Conservation (phyloP, 208 protist genomes). For the Phytomonas sp. region DNA sequence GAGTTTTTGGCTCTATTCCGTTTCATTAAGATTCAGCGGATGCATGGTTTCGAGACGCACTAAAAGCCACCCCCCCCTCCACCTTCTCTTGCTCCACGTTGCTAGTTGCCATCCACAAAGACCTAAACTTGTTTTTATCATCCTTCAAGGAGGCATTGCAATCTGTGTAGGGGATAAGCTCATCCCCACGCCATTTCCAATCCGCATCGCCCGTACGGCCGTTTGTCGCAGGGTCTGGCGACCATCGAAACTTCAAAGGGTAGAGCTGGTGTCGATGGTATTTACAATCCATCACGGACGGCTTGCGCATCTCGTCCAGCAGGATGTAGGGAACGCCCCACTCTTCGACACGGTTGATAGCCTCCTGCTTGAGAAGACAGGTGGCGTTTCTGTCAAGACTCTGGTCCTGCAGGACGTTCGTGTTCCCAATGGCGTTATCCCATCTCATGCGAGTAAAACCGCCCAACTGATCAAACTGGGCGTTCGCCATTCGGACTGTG, state of each 20-base stretch:
- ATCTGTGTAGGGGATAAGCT: conserved; percentile 61
- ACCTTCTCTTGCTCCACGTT: background rate
- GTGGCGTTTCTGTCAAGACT: conserved; percentile 27
- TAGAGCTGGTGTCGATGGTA: conserved; percentile 73
- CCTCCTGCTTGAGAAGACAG: conserved; percentile 49
- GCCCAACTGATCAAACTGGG: conserved; percentile 58
- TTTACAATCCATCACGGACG: conserved; percentile 56
- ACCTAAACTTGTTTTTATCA: background rate
- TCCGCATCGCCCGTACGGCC: conserved; percentile 66
- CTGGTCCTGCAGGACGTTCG: conserved; percentile 50
- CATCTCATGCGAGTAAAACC: conserved; percentile 58
- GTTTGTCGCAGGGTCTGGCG: conserved; percentile 64
- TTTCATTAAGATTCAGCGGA: background rate
- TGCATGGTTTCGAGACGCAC: background rate
- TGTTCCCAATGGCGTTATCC: conserved; percentile 40
- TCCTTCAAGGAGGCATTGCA: conserved; percentile 46
- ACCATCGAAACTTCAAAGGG: conserved; percentile 77
- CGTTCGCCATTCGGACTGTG: conserved; percentile 35
- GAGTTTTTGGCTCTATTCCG: background rate
- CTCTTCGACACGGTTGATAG: conserved; percentile 60
- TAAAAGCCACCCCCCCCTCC: background rate
- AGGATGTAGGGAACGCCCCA: conserved; percentile 80
- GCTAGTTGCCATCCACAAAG: background rate
- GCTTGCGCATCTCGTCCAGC: conserved; percentile 75
- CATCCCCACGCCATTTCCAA: conserved; percentile 75